A percentile compares a stretch with the other conserved stretches of the same genome.
Conservation (phyloP, 768 basidiomycete genomes). For the Psilocybe subaeruginosa region DNA sequence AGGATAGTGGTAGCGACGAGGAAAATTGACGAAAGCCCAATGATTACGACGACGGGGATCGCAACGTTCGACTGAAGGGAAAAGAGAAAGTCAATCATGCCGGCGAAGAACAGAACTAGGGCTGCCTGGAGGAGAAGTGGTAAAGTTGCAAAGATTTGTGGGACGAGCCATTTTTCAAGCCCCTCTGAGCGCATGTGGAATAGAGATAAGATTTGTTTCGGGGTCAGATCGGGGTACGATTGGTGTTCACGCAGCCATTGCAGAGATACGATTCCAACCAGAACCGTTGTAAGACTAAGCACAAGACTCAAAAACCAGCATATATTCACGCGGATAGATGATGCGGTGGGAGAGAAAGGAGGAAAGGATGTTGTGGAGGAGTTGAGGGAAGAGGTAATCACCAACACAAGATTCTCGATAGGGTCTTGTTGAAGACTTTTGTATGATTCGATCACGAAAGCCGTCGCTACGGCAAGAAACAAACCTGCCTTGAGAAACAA, state of each 20-base stretch:
- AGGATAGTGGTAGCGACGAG: conserved; percentile 16
- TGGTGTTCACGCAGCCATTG: conserved; percentile 24
- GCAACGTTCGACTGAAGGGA: conserved; percentile 7
- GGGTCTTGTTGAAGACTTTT: conserved; percentile 10
- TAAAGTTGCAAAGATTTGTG: conserved; percentile 16
- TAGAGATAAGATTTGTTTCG: conserved; percentile 5
- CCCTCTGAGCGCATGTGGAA: conserved; percentile 20
- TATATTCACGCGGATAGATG: conserved; percentile 10
- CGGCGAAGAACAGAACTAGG: conserved; percentile 19
- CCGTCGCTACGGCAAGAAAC: conserved; percentile 17
- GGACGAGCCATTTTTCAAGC: conserved; percentile 18
- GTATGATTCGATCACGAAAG: conserved; percentile 19
- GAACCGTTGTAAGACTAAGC: conserved; percentile 17
- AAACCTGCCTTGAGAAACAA: conserved; percentile 15
- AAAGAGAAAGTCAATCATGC: conserved; percentile 19
- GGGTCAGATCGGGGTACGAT: conserved; percentile 6
- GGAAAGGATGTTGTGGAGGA: background rate
- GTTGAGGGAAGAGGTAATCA: conserved; percentile 2
- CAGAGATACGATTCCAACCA: conserved; percentile 19
- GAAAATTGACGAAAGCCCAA: conserved; percentile 14
- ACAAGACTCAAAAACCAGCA: conserved; percentile 22
- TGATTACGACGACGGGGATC: conserved; percentile 10
- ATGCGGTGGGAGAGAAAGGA: background rate
- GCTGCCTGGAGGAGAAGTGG: conserved; percentile 18
- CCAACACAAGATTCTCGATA: background rate